Evolutionary conservation across 2,329 filamentous ascomycete species (phyloP), one percentile per base, ranked within the genome.

Genomic region (Colletotrichum chlorophyti): DNA sequence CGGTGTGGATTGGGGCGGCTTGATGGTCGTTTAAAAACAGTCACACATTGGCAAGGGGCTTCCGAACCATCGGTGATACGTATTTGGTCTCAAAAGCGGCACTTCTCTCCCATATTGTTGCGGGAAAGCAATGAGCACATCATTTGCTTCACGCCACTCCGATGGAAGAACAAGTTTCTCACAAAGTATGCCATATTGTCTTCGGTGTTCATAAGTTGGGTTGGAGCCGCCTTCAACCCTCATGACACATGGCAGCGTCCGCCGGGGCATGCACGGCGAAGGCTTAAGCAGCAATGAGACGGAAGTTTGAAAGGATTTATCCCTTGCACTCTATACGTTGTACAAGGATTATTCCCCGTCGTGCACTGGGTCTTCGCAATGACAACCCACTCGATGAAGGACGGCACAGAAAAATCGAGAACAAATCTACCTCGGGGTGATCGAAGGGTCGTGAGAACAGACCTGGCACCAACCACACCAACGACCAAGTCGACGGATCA

Each of bases 391-490:
- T 12, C 23, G 23, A 42, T 31, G 37, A 21, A 38, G 12, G 26
- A 21, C 29, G 35, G 35, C 24, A 32, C 24, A 31, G 29, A 35
- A 15, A 17, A 35, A 47, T 31, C 47, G 11, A 29, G 29, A 21
- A 41, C 32, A 17, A 23, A 35, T 40, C 49, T 32, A 26, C 34
- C 17, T 24, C 21, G 27, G 32, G 31, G 14, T 19, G 51, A 27
- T 40, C 26, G 26, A 34, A 27, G 49, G 34, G 12, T 53, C 54
- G 38, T n/a, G 31, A 32, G 51, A 55, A 49, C 55, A 55, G 51
- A 59, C 55, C 15, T 17, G 31, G 34, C 32, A 23, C 23, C 40
- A 47, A 26, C 31, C 11, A 21, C 21, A 34, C 43, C 43, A 23
- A 35, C 14, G 23, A 11, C 54, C 45, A 42, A 21, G 19, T n/a